Conservation (phyloP, 1,139 yeast species). For the Casaregolazyma lundiana region DNA sequence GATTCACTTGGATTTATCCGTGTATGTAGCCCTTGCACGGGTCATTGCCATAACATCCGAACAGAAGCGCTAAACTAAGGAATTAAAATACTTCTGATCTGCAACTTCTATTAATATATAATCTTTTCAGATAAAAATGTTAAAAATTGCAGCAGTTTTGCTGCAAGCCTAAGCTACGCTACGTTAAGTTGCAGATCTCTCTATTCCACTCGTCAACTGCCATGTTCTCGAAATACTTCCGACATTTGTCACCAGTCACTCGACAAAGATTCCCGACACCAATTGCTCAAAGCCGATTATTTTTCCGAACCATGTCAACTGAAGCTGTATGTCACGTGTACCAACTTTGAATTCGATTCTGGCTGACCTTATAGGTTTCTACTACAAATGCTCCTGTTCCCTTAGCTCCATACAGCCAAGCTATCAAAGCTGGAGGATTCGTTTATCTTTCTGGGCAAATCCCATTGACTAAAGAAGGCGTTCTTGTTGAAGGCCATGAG, state of each 20-base stretch:
- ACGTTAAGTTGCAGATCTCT: too few relatives aligned
- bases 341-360: neutral
- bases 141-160: too few relatives aligned
- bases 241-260: neutral
- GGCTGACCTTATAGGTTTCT: constrained; percentile 21
- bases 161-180: too few relatives aligned
- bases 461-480: constrained; percentile 74
- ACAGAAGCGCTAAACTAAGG: too few relatives aligned
- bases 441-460: constrained; percentile 94
- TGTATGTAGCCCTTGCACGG: too few relatives aligned
- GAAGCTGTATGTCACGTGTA: constrained; percentile 3
- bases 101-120: too few relatives aligned
- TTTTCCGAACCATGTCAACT: constrained; percentile 10
- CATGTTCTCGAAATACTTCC: neutral
- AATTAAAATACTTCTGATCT: too few relatives aligned
- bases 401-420: constrained; percentile 93
- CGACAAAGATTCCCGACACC: neutral
- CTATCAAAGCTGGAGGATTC: constrained; percentile 66
- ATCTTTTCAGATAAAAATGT: too few relatives aligned
- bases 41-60: too few relatives aligned
- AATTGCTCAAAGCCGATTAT: neutral
- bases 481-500: constrained; percentile 64
- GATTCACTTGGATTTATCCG: too few relatives aligned
- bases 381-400: constrained; percentile 88
- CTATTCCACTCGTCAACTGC: too few relatives aligned